phyloP scores from a whole-genome alignment of 495 filamentous ascomycete genomes.

The Penicillium odoratum region DNA sequence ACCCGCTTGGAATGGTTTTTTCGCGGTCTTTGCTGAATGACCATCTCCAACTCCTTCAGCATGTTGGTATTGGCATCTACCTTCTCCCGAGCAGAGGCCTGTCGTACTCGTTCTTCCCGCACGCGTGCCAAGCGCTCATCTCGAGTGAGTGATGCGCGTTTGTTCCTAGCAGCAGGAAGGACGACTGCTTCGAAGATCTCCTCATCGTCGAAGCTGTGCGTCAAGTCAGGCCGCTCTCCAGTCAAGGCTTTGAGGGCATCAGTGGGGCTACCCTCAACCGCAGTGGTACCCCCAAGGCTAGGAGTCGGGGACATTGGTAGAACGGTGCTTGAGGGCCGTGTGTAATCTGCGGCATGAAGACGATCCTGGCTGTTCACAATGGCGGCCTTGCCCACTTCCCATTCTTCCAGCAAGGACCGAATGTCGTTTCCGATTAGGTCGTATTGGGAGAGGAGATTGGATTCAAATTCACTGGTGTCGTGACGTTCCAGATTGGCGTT shows the following conservation, averaged over 20 bases:
- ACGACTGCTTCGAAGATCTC: constrained; percentile 92
- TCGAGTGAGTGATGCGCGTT: constrained; percentile 70
- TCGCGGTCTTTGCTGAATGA: constrained; percentile 73
- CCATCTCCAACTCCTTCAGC: constrained; percentile 87
- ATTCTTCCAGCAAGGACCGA: constrained; percentile 78
- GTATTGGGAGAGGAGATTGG: constrained; percentile 81
- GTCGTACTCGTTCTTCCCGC: constrained; percentile 77
- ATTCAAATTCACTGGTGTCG: constrained; percentile 65
- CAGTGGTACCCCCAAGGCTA: constrained; percentile 81
- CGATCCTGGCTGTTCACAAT: constrained; percentile 71
- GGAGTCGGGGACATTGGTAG: constrained; percentile 76
- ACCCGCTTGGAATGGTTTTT: constrained; percentile 49
- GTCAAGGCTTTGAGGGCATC: constrained; percentile 76
- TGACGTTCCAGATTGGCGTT: constrained; percentile 71
- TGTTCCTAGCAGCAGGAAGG: constrained; percentile 57
- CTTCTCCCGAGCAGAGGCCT: constrained; percentile 67
- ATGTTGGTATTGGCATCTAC: constrained; percentile 79
- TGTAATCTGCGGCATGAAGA: constrained; percentile 55
- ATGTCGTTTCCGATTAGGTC: constrained; percentile 92
- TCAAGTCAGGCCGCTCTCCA: constrained; percentile 53
- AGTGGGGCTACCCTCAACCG: constrained; percentile 75
- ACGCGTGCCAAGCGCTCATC: constrained; percentile 89
- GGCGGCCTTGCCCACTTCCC: constrained; percentile 81
- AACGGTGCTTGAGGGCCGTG: constrained; percentile 63
- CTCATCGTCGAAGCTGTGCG: constrained; percentile 50